Percentiles rank a stretch among this genome's conserved stretches.
These are phyloP conservation scores for Neophaeococcomyces aloes DNA, from an alignment of 2,329 filamentous ascomycete species.

Conservation along the genomic window DNA sequence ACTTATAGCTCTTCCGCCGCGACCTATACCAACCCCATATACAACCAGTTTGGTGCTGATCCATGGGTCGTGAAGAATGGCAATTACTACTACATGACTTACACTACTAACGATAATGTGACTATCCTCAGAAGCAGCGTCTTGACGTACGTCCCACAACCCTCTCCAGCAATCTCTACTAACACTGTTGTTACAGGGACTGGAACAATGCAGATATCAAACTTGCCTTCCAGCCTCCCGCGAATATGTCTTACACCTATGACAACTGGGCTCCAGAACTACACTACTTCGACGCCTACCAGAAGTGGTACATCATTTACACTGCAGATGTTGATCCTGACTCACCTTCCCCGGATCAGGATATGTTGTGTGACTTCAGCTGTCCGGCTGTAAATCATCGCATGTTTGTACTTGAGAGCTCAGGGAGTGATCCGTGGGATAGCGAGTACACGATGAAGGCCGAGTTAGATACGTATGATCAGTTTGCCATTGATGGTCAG, in stretches of 20 bases:
- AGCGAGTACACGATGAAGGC: conserved; percentile 36
- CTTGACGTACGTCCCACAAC: conserved; percentile 25
- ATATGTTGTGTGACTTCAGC: conserved; percentile 39
- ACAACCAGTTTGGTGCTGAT: conserved; percentile 31
- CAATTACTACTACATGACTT: conserved; percentile 34
- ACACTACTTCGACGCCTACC: conserved; percentile 32
- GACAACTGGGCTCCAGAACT: conserved; percentile 43
- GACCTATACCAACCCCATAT: conserved; percentile 34
- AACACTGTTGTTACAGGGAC: conserved; percentile 19
- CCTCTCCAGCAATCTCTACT: not conserved
- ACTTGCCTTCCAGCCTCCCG: conserved; percentile 29
- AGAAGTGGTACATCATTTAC: conserved; percentile 44
- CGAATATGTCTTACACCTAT: conserved; percentile 36
- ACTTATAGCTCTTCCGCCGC: conserved; percentile 24
- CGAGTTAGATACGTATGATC: conserved; percentile 41
- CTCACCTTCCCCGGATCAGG: conserved; percentile 35
- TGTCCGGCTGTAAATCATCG: conserved; percentile 43
- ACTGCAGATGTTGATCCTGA: conserved; percentile 41
- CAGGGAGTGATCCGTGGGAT: conserved; percentile 35
- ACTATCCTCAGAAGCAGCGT: conserved; percentile 29
- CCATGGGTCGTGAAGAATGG: conserved; percentile 33
- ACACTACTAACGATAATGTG: conserved; percentile 32
- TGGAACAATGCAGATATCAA: conserved; percentile 32
- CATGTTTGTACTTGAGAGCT: conserved; percentile 41
- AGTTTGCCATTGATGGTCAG: conserved; percentile 46